Percentiles rank a stretch among this genome's conserved stretches.
phyloP scores from a whole-genome alignment of 768 basidiomycete genomes.

The Calocybe gangraenosa region DNA sequence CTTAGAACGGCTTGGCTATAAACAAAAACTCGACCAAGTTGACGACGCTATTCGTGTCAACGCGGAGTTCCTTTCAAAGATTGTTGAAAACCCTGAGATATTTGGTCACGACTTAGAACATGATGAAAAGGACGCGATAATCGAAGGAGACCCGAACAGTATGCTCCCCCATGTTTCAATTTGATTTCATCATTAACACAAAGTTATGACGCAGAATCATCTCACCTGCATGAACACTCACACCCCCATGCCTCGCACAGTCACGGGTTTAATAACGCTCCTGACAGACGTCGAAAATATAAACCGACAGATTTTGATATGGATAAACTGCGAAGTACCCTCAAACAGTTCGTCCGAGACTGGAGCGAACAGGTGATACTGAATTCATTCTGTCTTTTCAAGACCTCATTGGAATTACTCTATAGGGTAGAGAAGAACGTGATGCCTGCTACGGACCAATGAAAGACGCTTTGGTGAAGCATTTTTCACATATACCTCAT shows the following conservation, averaged over 20 bases:
- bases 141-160: constrained; percentile 9
- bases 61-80: constrained; percentile 68
- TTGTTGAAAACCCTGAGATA: constrained; percentile 78
- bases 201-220: not conserved
- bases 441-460: constrained; percentile 80
- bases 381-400: not conserved
- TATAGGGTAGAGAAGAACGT: constrained; percentile 74
- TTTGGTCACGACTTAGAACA: constrained; percentile 54
- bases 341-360: constrained; percentile 91
- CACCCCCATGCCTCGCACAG: constrained; percentile 23
- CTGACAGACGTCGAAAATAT: constrained; percentile 26
- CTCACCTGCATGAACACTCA: constrained; percentile 17
- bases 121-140: constrained; percentile 13
- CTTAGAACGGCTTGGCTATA: constrained; percentile 67
- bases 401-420: not conserved
- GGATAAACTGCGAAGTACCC: constrained; percentile 88
- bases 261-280: constrained; percentile 23
- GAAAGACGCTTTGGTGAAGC: constrained; percentile 62
- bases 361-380: constrained; percentile 76
- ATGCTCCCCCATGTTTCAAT: not conserved
- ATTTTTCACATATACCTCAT: constrained; percentile 54
- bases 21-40: constrained; percentile 71
- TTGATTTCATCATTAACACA: not conserved
- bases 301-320: constrained; percentile 70
- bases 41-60: constrained; percentile 81